Conservation (phyloP, 139 green algal genomes). For the Monoraphidium neglectum region DNA sequence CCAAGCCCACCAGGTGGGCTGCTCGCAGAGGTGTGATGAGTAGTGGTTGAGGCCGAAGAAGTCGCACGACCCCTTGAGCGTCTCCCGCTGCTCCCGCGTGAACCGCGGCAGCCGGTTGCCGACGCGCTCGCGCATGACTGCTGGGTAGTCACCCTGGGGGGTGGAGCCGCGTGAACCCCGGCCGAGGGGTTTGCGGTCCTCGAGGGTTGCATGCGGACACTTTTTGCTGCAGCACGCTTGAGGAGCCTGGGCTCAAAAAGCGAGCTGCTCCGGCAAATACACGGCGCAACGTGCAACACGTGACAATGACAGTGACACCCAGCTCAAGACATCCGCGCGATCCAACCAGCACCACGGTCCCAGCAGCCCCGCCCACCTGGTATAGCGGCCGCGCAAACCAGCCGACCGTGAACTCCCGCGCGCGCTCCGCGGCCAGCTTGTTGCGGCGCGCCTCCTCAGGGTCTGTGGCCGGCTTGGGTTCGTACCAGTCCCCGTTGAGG, state of each 20-base stretch:
- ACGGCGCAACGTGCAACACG: not conserved
- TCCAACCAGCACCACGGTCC: no score
- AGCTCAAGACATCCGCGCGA: not conserved
- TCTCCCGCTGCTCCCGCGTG: conserved; percentile 29
- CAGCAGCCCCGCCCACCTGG: conserved; percentile 17
- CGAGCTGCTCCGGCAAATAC: no score
- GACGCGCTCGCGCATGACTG: conserved; percentile 38
- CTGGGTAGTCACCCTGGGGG: conserved; percentile 45
- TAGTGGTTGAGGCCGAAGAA: conserved; percentile 64
- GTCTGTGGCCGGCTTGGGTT: conserved; percentile 37
- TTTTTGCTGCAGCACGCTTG: no score
- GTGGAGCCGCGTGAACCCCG: no score
- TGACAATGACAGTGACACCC: not conserved
- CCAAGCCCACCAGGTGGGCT: conserved; percentile 28
- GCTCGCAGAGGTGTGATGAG: conserved; percentile 39
- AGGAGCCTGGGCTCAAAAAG: no score
- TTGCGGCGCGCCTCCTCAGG: conserved; percentile 23
- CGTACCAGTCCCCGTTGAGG: conserved; percentile 46
- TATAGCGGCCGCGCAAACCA: conserved; percentile 53
- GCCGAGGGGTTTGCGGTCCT: no score
- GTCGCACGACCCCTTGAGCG: conserved; percentile 33
- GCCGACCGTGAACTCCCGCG: conserved; percentile 43
- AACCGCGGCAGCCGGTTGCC: conserved; percentile 45
- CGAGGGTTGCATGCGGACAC: no score
- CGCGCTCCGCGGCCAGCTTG: conserved; percentile 38